phyloP scores from a whole-genome alignment of 139 green algal species.

The Tetratostichococcus sp. region DNA sequence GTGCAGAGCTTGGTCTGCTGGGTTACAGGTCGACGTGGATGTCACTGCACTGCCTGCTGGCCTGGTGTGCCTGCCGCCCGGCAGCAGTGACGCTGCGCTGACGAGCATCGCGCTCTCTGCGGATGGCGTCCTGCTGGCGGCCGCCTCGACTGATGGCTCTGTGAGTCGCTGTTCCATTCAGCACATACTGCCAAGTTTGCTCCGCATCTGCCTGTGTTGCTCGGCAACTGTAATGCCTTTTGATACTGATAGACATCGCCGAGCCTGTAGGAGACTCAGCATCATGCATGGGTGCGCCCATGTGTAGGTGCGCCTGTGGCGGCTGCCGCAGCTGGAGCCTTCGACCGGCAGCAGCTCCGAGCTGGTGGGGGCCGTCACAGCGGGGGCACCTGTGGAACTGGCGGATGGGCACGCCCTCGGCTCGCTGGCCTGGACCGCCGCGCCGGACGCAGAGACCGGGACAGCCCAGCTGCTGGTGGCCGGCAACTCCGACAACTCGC shows the following conservation, averaged over 20 bases:
- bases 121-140: constrained; percentile 45
- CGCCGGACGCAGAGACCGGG: too few relatives aligned
- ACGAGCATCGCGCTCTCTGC: constrained; percentile 42
- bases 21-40: constrained; percentile 12
- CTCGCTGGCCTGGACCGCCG: background rate
- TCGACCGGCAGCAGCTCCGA: background rate
- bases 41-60: constrained; percentile 15
- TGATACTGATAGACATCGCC: too few relatives aligned
- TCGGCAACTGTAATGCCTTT: too few relatives aligned
- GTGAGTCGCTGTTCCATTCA: background rate
- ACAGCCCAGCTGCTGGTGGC: constrained; percentile 29
- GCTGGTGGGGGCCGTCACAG: background rate
- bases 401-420: constrained; percentile 6
- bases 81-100: constrained; percentile 4
- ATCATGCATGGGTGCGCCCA: too few relatives aligned
- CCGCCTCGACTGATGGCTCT: constrained; percentile 13
- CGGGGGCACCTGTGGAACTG: constrained; percentile 5
- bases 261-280: too few relatives aligned
- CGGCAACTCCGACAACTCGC: constrained; percentile 29
- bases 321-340: background rate
- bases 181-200: too few relatives aligned
- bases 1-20: too few relatives aligned
- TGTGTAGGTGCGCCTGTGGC: background rate
- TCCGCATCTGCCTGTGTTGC: too few relatives aligned
- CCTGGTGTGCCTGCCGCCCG: constrained; percentile 8